Evolutionary conservation across 495 filamentous ascomycete genomes (phyloP), one percentile per base, ranked within the genome.

Genomic region (Neurospora pannonica): DNA sequence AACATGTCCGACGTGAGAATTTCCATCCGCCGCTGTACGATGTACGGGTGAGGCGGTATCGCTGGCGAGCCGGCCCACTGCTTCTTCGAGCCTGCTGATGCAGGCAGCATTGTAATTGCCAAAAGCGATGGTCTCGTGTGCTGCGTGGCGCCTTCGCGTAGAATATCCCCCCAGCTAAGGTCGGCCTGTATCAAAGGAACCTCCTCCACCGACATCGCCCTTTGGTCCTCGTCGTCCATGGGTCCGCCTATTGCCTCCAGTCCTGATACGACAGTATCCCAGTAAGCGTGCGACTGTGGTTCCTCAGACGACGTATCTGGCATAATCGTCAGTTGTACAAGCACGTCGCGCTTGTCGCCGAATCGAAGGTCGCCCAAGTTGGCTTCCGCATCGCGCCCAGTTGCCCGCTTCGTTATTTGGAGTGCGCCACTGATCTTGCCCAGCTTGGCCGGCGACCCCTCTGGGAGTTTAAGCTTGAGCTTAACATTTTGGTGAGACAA

Each of bases 401-500:
- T 97, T n/a, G 96, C 97, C 71, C 96, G 92, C 84, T 98, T 98
- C 1, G 96, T 98, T 73, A 97, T 95, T 80, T 98, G 96, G 31
- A 99, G 87, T 17, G 96, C 96, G 67, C 96, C 96, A 79, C 94
- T 97, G 78, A 98, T 98, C 85, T 99, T 99, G 79, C 97, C 93
- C 79, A 99, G 98, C 79, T 96, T 97, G 77, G 97, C 96, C 3
- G 96, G 96, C 2, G 96, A 99, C 10, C 96, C 96, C 82, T 99
- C 96, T 0, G 96, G 96, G 1, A 99, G 86, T 54, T 92, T 92
- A 42, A 99, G 90, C 86, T 97, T 98, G 70, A 99, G 88, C 83
- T 97, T 98, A 73, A 95, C 96, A 80, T 98, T 99, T 81, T 98
- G 97, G 83, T 99, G 96, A n/a, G 97, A 98, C 24, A 94, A 91